Evolutionary conservation across 73 alveolate species (phyloP).

Genomic region (Paramecium primaurelia): DNA sequence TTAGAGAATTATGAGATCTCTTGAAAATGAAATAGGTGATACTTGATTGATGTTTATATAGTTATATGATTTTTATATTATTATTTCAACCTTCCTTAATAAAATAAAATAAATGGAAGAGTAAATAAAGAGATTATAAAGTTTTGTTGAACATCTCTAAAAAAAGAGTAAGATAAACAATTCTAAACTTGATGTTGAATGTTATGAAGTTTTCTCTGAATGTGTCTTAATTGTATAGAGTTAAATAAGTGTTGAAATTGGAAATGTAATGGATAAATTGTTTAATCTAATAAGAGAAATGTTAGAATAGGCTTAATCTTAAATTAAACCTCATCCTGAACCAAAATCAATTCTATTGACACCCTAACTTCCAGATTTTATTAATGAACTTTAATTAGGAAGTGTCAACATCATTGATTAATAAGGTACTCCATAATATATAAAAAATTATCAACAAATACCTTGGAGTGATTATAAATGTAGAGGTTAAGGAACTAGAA

Average conservation of each 20-base stretch:
- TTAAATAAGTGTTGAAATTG: neutral
- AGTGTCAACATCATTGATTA: neutral
- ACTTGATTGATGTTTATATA: neutral
- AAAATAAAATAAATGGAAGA: neutral
- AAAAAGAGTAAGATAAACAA: neutral
- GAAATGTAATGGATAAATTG: neutral
- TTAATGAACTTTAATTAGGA: neutral
- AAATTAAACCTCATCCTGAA: neutral
- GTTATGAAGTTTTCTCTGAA: conserved; percentile 1
- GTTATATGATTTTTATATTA: neutral
- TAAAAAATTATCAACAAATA: neutral
- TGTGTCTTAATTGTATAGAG: neutral
- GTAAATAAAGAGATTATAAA: neutral
- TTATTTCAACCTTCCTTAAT: neutral
- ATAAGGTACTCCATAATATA: neutral
- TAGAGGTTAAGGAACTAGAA: neutral
- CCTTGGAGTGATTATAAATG: neutral
- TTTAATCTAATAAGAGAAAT: neutral
- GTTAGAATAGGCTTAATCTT: neutral
- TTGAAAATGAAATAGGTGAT: neutral
- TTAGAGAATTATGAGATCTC: neutral
- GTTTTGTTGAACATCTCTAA: neutral
- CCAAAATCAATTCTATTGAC: neutral
- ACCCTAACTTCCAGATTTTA: neutral
- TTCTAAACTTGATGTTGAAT: neutral